Evolutionary conservation across 2,329 filamentous ascomycete species (phyloP), one percentile per base, ranked within the genome.

Genomic region (Gaeumannomyces tritici): DNA sequence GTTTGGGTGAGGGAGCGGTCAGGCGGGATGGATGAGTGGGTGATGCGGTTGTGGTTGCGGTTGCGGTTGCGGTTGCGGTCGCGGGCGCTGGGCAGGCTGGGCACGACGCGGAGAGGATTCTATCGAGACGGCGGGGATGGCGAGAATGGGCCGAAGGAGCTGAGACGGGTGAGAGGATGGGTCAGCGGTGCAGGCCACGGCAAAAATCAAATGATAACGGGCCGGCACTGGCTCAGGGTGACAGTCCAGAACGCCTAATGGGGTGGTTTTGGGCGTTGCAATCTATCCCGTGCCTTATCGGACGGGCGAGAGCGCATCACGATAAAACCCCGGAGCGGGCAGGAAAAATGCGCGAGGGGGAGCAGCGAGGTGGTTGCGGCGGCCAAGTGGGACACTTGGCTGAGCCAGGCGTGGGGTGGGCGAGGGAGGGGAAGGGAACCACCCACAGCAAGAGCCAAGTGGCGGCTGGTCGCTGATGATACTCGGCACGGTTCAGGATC

Each of bases 1-100:
- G 78, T 71, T 69, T 72, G 47, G 64, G 65, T 28, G 55, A 18
- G 8, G 47, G 21, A 35, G 33, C 33, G 33, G 33, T 35, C 33
- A 18, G 21, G 60, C 8, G 21, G 55, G 12, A 27, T 27, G 26
- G 28, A 28, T 1, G 4, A 57, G 26, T 12, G 9, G 33, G 6
- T 4, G 31, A 33, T 7, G 7, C 3, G 31, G 12, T 9, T 7
- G 31, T 8, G n/a, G 33, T 35, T 15, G 13, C 33, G 12, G 33
- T 13, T 15, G 18, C 33, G 13, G 6, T n/a, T n/a, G n/a, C n/a
- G n/a, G 33, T 35, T 15, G 13, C 33, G 12, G 33, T 13, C 33
- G 18, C 33, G 13, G 6, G 33, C 33, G 33, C 33, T 15, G 33
- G 13, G 33, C 33, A 35, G 33, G 13, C 33, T 35, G 33, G 33